These are phyloP conservation scores for Austroboletus novae-zelandiae DNA, from an alignment of 1,284 basidiomycete species.

Conservation along the genomic window DNA sequence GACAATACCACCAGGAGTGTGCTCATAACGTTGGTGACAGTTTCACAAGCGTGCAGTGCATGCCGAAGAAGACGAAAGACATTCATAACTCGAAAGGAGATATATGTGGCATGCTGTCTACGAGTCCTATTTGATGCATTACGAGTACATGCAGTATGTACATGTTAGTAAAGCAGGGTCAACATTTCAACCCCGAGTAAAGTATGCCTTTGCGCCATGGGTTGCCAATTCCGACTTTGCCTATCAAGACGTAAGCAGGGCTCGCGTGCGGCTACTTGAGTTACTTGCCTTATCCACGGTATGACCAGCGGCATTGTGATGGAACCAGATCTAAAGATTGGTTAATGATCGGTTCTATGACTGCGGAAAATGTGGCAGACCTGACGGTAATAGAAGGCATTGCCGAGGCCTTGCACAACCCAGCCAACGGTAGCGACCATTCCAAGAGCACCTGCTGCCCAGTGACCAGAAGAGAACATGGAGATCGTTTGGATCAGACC, in stretches of 20 bases:
- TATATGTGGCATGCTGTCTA: not conserved
- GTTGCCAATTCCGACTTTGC: conserved; percentile 83
- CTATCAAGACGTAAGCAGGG: conserved; percentile 37
- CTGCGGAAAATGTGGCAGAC: conserved; percentile 39
- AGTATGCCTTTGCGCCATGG: conserved; percentile 87
- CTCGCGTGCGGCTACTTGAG: not conserved
- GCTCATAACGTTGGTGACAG: conserved; percentile 6
- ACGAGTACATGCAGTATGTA: conserved; percentile 19
- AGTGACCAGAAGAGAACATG: conserved; percentile 60
- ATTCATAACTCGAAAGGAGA: too few relatives aligned
- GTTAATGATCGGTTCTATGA: conserved; percentile 8
- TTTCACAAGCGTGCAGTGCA: not conserved
- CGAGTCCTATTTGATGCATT: conserved; percentile 7
- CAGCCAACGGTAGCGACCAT: conserved; percentile 84
- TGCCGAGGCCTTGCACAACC: conserved; percentile 81
- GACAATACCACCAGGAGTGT: not conserved
- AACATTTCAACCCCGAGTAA: conserved; percentile 79
- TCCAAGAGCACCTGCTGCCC: conserved; percentile 78
- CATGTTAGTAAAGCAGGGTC: conserved; percentile 21
- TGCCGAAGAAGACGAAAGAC: not conserved
- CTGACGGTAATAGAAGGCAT: conserved; percentile 80
- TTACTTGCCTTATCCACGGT: conserved; percentile 71
- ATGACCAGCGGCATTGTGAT: conserved; percentile 81
- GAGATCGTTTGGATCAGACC: conserved; percentile 93
- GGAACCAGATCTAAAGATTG: conserved; percentile 70